Evolutionary conservation across 2,329 filamentous ascomycete species (phyloP).

Genomic region (Paecilomyces sp.): DNA sequence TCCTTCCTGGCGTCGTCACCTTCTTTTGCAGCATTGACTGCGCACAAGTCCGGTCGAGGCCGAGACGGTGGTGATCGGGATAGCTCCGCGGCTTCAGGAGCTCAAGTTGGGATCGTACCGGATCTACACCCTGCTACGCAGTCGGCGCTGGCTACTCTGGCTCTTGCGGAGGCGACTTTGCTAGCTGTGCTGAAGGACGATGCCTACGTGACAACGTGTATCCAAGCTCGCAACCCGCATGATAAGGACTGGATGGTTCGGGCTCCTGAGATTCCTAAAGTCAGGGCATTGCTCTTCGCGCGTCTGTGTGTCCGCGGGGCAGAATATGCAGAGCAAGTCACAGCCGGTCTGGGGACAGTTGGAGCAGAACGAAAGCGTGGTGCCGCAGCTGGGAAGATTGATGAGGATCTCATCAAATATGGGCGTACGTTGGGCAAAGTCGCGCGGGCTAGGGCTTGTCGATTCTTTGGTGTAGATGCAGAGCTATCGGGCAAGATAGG

Average conservation of each 20-base stretch:
- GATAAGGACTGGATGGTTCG: conserved; percentile 97
- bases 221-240: conserved; percentile 72
- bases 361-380: conserved; percentile 16
- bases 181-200: conserved; percentile 91
- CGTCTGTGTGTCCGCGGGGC: conserved; percentile 79
- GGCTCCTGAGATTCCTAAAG: conserved; percentile 77
- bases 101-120: conserved; percentile 12
- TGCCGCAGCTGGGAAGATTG: conserved; percentile 43
- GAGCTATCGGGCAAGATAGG: conserved; percentile 76
- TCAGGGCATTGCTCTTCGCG: conserved; percentile 80
- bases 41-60: not conserved
- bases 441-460: conserved; percentile 74
- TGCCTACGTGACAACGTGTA: conserved; percentile 75
- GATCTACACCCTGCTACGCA: conserved; percentile 44
- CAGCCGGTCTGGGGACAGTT: conserved; percentile 41
- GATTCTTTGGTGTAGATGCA: conserved; percentile 85
- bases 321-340: conserved; percentile 74
- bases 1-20: conserved; percentile 59
- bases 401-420: conserved; percentile 63
- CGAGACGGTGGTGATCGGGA: conserved; percentile 2
- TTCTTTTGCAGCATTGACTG: conserved; percentile 22
- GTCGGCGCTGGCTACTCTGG: conserved; percentile 45
- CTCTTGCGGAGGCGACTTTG: conserved; percentile 81
- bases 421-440: conserved; percentile 67
- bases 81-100: not conserved